Base-by-base conservation (phyloP, 2,329 filamentous ascomycete genomes). In the Coniochaeta sp. region DNA sequence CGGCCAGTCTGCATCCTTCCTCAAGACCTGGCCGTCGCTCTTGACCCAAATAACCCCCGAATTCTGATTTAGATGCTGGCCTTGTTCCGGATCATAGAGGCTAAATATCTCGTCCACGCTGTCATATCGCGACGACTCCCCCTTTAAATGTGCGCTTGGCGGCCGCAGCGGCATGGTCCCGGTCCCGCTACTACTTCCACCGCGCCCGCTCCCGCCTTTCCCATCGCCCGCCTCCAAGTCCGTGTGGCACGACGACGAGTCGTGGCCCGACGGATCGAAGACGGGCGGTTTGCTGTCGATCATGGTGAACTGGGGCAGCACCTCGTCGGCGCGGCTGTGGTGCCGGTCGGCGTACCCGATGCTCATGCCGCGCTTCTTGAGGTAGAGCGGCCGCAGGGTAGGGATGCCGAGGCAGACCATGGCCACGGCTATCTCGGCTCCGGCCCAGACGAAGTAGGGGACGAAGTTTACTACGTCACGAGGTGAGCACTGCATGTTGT, bases 201-300 rank as follows among this genome's bases (percentile, higher is more conserved):
- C 38, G n/a, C n/a, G n/a, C 34, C 60, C n/a, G 38, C 58, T 36
- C 38, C 61, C n/a, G 32, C 58, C 28, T 44, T 8, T 12, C n/a
- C n/a, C n/a, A n/a, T n/a, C n/a, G 16, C 47, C 30, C 3, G 58
- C 54, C 54, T 64, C 63, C 4, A 66, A 61, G 57, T 64, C 59
- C 19, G 65, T 62, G 28, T 70, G 66, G 5, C 66, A 69, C 10
- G 67, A 67, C 2, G 57, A 60, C 2, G 69, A 67, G 62, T 70
- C 65, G 34, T 64, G 57, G 17, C 58, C 6, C 8, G 54, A 56
- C 19, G 54, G 14, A 36, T 19, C 32, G 17, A 56, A 56, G 2
- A 38, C 54, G 28, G 54, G 57, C 26, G 44, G 54, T 74, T 61
- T 84, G 74, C n/a, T 89, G 87, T 14, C 84, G 77, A 38, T 81